Evolutionary conservation across 345 rosid genomes (phyloP).

Genomic region (Eucalyptus paniculata): DNA sequence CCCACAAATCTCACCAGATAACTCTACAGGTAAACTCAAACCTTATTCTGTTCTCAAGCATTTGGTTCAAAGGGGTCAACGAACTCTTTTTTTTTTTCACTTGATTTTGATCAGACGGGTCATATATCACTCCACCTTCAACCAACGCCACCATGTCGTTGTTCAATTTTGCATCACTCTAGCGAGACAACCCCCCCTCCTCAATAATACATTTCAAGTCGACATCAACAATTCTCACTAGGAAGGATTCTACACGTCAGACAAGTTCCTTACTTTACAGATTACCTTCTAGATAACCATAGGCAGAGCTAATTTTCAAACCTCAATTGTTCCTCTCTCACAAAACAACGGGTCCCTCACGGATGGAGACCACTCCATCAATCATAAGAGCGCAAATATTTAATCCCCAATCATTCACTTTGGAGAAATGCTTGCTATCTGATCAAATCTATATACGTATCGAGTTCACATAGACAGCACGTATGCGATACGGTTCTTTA

Average conservation of each 20-base stretch:
- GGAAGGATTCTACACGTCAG: background rate
- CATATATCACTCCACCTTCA: background rate
- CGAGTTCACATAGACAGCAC: background rate
- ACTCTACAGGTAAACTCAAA: fast-evolving
- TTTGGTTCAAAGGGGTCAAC: fast-evolving
- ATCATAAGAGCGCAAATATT: background rate
- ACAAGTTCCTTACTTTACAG: background rate
- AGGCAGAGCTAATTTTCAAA: fast-evolving
- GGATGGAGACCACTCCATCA: background rate
- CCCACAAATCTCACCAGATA: background rate
- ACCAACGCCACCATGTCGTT: fast-evolving
- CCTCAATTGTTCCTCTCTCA: background rate
- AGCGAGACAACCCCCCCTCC: background rate
- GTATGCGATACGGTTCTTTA: background rate
- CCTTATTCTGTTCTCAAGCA: background rate
- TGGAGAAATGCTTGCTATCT: background rate
- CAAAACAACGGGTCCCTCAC: background rate
- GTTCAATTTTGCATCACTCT: background rate
- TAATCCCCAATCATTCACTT: background rate
- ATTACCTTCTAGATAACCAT: background rate
- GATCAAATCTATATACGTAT: background rate
- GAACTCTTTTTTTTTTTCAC: fast-evolving
- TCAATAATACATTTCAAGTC: background rate
- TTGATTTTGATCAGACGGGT: background rate
- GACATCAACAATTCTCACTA: background rate